Conservation (phyloP, 768 basidiomycete species). For the Podaxis mareebaensis region DNA sequence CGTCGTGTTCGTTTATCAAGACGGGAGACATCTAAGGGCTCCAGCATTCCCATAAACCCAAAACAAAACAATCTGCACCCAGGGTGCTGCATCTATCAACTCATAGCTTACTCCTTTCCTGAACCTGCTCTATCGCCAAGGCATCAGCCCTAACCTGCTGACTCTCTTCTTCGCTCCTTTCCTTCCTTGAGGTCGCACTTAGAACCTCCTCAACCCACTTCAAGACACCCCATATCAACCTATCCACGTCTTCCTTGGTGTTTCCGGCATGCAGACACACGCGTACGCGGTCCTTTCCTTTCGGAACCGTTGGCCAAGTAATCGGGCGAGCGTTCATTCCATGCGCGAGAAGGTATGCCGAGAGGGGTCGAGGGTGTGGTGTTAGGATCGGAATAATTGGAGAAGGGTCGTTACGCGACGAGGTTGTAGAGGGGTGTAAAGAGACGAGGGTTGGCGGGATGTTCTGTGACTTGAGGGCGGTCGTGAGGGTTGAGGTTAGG, state of each 20-base stretch:
- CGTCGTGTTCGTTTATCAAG: no score
- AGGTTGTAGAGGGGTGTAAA: constrained; percentile 30
- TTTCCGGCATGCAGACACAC: constrained; percentile 89
- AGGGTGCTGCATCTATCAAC: no score
- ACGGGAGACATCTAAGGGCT: no score
- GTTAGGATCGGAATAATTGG: constrained; percentile 90
- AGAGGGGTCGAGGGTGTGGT: constrained; percentile 70
- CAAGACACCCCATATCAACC: constrained; percentile 51
- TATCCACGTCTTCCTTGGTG: constrained; percentile 59
- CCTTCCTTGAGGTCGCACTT: constrained; percentile 14
- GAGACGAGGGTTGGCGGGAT: constrained; percentile 38
- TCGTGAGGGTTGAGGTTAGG: constrained; percentile 33
- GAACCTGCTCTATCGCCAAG: not conserved
- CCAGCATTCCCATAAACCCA: no score
- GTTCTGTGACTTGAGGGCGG: constrained; percentile 27
- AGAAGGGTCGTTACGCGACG: constrained; percentile 37
- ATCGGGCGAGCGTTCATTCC: constrained; percentile 76
- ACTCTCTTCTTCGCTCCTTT: not conserved
- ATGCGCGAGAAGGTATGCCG: constrained; percentile 55
- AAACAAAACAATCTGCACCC: no score
- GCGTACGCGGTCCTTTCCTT: constrained; percentile 79
- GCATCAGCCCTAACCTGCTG: not conserved
- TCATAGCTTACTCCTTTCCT: constrained; percentile 8
- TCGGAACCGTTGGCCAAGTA: constrained; percentile 87
- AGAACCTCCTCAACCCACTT: constrained; percentile 46